Conservation (phyloP, 331 rosid genomes). For the Stylosanthes scabra region DNA sequence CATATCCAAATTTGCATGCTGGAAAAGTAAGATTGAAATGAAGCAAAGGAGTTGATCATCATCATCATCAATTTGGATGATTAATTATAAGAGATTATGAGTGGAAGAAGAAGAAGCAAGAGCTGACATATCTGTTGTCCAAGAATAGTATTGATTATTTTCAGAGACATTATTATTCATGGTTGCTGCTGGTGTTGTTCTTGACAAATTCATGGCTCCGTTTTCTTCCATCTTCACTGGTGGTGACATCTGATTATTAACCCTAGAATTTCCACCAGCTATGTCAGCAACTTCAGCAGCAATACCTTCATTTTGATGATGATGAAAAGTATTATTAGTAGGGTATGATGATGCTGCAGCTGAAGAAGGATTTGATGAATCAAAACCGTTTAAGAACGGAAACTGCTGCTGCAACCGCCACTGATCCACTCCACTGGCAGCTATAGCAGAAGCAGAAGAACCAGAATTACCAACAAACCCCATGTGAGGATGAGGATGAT, state of each 20-base stretch:
- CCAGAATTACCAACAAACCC: conserved; percentile 52
- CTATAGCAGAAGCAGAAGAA: conserved; percentile 36
- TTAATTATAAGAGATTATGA: conserved; percentile 58
- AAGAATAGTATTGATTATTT: conserved; percentile 53
- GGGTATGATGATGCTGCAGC: conserved; percentile 40
- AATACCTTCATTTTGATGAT: conserved; percentile 43
- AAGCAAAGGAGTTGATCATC: conserved; percentile 7
- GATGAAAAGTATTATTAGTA: conserved; percentile 28
- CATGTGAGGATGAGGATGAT: conserved; percentile 20
- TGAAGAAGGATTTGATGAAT: conserved; percentile 43
- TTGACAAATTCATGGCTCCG: conserved; percentile 51
- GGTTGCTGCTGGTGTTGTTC: conserved; percentile 16
- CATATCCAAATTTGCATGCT: not conserved
- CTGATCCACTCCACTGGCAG: conserved; percentile 48
- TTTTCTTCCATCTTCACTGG: conserved; percentile 72
- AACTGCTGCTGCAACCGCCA: conserved; percentile 84
- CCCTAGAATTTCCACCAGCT: conserved; percentile 61
- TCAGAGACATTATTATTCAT: conserved; percentile 34
- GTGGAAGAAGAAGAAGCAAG: conserved; percentile 70
- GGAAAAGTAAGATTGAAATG: not conserved
- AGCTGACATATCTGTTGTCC: conserved; percentile 69
- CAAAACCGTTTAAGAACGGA: conserved; percentile 65
- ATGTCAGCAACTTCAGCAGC: conserved; percentile 17
- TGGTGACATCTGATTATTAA: conserved; percentile 39
- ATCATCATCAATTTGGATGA: not conserved